These are phyloP conservation scores for Diplodia intermedia DNA, from an alignment of 2,329 filamentous ascomycete species.

Conservation along the genomic window DNA sequence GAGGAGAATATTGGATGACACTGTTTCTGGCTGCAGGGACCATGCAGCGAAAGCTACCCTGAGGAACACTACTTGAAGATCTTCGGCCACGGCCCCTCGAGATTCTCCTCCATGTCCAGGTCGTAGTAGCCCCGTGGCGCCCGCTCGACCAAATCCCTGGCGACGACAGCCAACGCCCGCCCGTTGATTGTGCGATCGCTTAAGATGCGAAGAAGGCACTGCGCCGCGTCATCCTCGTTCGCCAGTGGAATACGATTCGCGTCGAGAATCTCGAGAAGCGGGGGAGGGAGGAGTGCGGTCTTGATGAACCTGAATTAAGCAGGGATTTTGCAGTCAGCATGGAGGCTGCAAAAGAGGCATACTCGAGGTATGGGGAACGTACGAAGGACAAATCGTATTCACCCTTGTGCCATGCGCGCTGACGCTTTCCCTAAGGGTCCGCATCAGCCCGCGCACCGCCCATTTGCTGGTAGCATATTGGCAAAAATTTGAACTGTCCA, in stretches of 20 bases:
- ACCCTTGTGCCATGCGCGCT: constrained; percentile 10
- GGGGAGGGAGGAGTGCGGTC: not conserved
- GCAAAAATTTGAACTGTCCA: constrained; percentile 10
- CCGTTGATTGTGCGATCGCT: constrained; percentile 12
- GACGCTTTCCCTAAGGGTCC: not conserved
- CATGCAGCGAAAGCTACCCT: no score
- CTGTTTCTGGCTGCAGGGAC: no score
- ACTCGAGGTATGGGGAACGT: not conserved
- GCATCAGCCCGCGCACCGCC: constrained; percentile 18
- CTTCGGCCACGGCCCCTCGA: constrained; percentile 4
- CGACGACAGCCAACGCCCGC: constrained; percentile 7
- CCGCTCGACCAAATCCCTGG: not conserved
- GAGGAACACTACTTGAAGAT: not conserved
- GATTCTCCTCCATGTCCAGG: not conserved
- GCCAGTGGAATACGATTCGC: constrained; percentile 1
- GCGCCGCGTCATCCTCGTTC: not conserved
- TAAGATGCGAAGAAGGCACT: constrained; percentile 14
- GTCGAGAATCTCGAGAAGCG: constrained; percentile 3
- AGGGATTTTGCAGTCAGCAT: not conserved
- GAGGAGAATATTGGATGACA: no score
- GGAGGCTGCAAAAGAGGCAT: no score
- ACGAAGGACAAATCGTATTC: constrained; percentile 17
- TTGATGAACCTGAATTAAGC: not conserved
- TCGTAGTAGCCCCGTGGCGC: constrained; percentile 16
- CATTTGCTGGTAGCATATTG: constrained; percentile 7